A percentile compares a stretch with the other conserved stretches of the same genome.
These are phyloP conservation scores for Venturia carpophila DNA, from an alignment of 2,329 filamentous ascomycete genomes.

Conservation along the genomic window DNA sequence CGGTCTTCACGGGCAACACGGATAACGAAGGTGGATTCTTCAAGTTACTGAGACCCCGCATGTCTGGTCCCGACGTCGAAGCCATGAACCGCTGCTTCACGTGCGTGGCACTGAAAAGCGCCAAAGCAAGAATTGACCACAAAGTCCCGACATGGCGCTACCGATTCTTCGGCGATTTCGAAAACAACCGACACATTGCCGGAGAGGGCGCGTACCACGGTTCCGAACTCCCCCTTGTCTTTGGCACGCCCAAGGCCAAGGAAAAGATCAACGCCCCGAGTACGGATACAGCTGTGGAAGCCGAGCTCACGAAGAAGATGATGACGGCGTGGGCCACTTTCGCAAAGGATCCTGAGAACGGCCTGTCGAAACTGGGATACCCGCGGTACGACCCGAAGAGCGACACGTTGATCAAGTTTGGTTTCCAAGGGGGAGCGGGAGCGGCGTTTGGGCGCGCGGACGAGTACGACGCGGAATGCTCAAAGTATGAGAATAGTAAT, in stretches of 20 bases:
- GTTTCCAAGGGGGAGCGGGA: background rate
- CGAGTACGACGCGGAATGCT: slow-evolving; percentile 10
- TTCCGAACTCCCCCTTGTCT: slow-evolving; percentile 15
- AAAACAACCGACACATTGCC: background rate
- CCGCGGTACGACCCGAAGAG: slow-evolving; percentile 16
- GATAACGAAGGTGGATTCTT: slow-evolving; percentile 15
- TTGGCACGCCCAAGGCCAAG: slow-evolving; percentile 15
- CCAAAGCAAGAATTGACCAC: slow-evolving; percentile 4
- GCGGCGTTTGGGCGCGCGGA: background rate
- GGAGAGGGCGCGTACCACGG: slow-evolving; percentile 17
- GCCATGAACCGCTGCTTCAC: slow-evolving; percentile 10
- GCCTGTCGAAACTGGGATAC: slow-evolving; percentile 14
- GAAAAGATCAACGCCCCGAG: slow-evolving; percentile 7
- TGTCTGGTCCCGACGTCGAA: background rate
- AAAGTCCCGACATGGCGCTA: slow-evolving; percentile 16
- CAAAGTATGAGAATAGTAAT: slow-evolving; percentile 11
- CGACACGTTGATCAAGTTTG: slow-evolving; percentile 15
- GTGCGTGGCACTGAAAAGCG: slow-evolving; percentile 14
- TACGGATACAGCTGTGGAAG: background rate
- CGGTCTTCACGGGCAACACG: slow-evolving; percentile 3
- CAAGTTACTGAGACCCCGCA: slow-evolving; percentile 5
- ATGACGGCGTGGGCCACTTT: slow-evolving; percentile 17
- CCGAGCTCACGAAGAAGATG: slow-evolving; percentile 3
- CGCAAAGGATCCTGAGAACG: slow-evolving; percentile 19
- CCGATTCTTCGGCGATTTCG: slow-evolving; percentile 14